These are phyloP conservation scores for Aspergillus sclerotioniger DNA, from an alignment of 495 filamentous ascomycete genomes.

Conservation along the genomic window DNA sequence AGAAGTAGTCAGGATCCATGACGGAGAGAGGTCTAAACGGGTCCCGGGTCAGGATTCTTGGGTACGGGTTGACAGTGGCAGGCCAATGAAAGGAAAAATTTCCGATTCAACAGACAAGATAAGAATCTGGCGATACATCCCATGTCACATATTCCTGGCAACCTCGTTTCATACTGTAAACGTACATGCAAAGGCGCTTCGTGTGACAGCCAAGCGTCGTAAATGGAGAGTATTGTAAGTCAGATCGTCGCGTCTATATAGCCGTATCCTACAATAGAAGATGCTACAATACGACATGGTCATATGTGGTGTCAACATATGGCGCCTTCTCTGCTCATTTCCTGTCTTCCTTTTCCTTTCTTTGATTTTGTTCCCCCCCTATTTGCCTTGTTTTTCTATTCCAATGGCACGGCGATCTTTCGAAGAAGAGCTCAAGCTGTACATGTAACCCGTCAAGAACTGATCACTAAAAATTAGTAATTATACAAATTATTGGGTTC, in stretches of 20 bases:
- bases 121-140: too few species aligned
- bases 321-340: too few species aligned
- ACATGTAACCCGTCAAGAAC: slow-evolving; percentile 7
- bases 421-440: slow-evolving; percentile 3
- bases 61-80: too few species aligned
- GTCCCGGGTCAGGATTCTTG: too few species aligned
- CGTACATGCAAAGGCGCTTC: background rate
- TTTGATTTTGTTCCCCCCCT: background rate
- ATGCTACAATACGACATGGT: too few species aligned
- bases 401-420: background rate
- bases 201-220: too few species aligned
- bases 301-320: too few species aligned
- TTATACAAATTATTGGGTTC: slow-evolving; percentile 14
- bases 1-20: slow-evolving; percentile 18
- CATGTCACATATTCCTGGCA: background rate
- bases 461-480: slow-evolving; percentile 3
- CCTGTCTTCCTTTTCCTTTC: background rate
- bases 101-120: too few species aligned
- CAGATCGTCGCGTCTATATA: too few species aligned
- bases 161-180: background rate
- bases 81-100: too few species aligned
- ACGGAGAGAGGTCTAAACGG: background rate
- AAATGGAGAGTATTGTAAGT: too few species aligned
- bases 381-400: background rate
- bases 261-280: too few species aligned